phyloP scores from a whole-genome alignment of 441 rosid genomes.

The Metrosideros polymorpha region DNA sequence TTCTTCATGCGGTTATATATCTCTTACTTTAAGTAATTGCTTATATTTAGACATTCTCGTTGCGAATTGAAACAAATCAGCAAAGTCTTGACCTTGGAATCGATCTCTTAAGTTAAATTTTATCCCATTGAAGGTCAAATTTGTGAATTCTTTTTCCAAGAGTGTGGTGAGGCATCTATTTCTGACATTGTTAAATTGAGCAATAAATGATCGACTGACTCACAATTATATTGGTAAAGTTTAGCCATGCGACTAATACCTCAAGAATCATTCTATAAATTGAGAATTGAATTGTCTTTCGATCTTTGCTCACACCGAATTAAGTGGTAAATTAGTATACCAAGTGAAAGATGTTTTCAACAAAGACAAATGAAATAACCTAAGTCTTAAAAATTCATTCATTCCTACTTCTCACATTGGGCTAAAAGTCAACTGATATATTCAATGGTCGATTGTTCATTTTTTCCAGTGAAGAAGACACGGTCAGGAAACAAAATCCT shows the following conservation, averaged over 20 bases:
- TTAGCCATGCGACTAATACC: not conserved
- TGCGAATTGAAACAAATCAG: fast-evolving
- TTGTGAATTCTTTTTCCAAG: not conserved
- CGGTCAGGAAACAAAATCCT: not conserved
- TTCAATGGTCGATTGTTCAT: not conserved
- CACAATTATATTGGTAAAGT: not conserved
- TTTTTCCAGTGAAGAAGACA: not conserved
- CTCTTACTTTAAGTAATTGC: not conserved
- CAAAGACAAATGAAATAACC: not conserved
- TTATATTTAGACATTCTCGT: not conserved
- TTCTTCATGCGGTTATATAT: not conserved
- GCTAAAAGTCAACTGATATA: not conserved
- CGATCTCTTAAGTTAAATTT: not conserved
- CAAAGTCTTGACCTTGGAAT: not conserved
- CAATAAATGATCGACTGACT: not conserved
- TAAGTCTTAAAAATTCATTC: not conserved
- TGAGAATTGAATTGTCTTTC: not conserved
- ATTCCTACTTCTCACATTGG: not conserved
- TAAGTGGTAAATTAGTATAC: not conserved
- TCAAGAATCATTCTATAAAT: not conserved
- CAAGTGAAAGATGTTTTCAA: not conserved
- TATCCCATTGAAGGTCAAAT: fast-evolving
- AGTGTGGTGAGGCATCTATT: not conserved
- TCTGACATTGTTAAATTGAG: not conserved
- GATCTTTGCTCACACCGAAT: not conserved